Base-by-base conservation (phyloP, 208 protist species). In the Leishmania arabica region DNA sequence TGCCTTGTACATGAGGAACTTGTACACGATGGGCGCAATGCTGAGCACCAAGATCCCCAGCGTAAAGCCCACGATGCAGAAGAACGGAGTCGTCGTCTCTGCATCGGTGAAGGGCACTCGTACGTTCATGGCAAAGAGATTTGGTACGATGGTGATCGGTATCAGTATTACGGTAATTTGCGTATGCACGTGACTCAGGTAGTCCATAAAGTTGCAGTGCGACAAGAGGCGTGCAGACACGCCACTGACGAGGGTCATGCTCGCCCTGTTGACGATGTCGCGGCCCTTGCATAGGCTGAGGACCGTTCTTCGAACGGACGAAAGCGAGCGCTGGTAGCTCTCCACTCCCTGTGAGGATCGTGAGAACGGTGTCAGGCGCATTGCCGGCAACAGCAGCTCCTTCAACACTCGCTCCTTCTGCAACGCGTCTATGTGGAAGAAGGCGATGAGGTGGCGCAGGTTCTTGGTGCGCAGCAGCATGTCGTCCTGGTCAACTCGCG, bases 141-240 rank as follows among this genome's bases (percentile, higher is more conserved):
- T 89, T 0, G 93, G 93, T 60, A 97, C 87, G 60, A 97, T 86
- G 37, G 82, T 84, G 40, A 95, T 87, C 1, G 93, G 93, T 88
- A 97, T 95, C 73, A 94, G 86, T 2, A 97, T 82, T 1, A 97
- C 85, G 3, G 92, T 56, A 60, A 97, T 95, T 77, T 92, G 86
- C 24, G 91, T 86, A 83, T 95, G 88, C 53, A 97, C 88, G 81
- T 91, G 82, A 78, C 92, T 97, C 62, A 97, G 70, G 68, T 94
- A 97, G 70, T 97, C 93, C 92, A 97, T 94, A 60, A 87, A 91
- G 81, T 97, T 88, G 81, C 93, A 97, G 78, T 94, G 93, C 62
- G 91, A 80, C 7, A 93, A 54, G n/a, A 97, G 86, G 7, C 93
- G 91, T 66, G 93, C 91, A 0, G 86, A 87, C 62, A 97, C 93